Conservation (phyloP, 441 rosid genomes). For the Kokia cookei region DNA sequence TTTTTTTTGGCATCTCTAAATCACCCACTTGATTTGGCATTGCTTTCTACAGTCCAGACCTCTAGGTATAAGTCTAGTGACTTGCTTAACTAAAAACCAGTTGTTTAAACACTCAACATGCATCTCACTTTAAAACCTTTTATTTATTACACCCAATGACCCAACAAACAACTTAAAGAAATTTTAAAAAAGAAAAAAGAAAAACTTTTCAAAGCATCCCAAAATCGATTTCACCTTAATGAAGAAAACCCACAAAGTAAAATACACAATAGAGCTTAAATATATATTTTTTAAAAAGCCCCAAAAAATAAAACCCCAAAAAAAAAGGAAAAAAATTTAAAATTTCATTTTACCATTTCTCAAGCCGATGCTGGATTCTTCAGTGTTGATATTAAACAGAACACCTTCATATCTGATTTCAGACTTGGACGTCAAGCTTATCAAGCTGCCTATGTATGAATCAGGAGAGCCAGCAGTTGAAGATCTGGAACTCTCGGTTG, state of each 20-base stretch:
- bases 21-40: background rate
- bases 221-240: background rate
- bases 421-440: conserved; percentile 39
- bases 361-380: conserved; percentile 40
- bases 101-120: background rate
- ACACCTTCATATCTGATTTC: conserved; percentile 43
- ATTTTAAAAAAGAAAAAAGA: background rate
- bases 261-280: background rate
- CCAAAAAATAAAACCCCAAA: background rate
- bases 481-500: conserved; percentile 22
- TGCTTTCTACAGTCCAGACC: background rate
- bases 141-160: background rate
- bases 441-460: conserved; percentile 38
- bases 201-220: background rate
- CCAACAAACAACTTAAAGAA: background rate
- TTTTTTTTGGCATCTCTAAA: background rate
- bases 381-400: conserved; percentile 37
- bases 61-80: background rate
- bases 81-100: background rate
- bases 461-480: conserved; percentile 25
- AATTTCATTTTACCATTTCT: conserved; percentile 22
- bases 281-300: background rate
- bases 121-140: background rate
- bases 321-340: background rate
- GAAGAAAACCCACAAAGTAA: background rate